Base-by-base conservation (phyloP, 352 stramenopile genomes). In the Thalassiosira oceanica region DNA sequence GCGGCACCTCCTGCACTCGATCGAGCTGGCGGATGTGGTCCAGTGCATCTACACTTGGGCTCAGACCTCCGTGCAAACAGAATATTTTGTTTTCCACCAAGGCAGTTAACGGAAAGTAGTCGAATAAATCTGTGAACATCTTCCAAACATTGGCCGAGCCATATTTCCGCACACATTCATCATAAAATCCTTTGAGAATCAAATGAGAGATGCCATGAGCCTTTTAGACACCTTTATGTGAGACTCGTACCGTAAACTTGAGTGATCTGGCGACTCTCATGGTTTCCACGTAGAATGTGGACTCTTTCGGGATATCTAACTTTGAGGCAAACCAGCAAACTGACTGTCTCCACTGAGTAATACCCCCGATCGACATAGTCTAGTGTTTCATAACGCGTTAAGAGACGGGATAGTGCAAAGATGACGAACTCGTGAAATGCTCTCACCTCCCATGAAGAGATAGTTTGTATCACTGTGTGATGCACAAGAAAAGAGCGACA, bases 351-450 rank as follows among this genome's bases (percentile, higher is more conserved):
- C 27, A 94, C 52, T 20, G 94, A 98, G 77, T 98, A 98, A 79
- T 98, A 97, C n/a, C 96, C 96, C 62, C 96, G 83, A 84, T 99
- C 96, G n/a, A 99, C 96, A 73, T 98, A 99, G 84, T 99, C n/a
- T n/a, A n/a, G n/a, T n/a, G n/a, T n/a, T n/a, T n/a, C n/a, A n/a
- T n/a, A n/a, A n/a, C n/a, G n/a, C n/a, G n/a, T n/a, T n/a, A n/a
- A n/a, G n/a, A n/a, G n/a, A n/a, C n/a, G n/a, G n/a, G n/a, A n/a
- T n/a, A n/a, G n/a, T n/a, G n/a, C n/a, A n/a, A n/a, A n/a, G n/a
- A n/a, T n/a, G n/a, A n/a, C n/a, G n/a, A n/a, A n/a, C n/a, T n/a
- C n/a, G n/a, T n/a, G n/a, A n/a, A n/a, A n/a, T n/a, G n/a, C n/a
- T n/a, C n/a, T n/a, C n/a, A n/a, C n/a, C 96, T 37, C 96, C 96